Base-by-base conservation (phyloP, 257 asterid species). In the Solanum sparsipilum region DNA sequence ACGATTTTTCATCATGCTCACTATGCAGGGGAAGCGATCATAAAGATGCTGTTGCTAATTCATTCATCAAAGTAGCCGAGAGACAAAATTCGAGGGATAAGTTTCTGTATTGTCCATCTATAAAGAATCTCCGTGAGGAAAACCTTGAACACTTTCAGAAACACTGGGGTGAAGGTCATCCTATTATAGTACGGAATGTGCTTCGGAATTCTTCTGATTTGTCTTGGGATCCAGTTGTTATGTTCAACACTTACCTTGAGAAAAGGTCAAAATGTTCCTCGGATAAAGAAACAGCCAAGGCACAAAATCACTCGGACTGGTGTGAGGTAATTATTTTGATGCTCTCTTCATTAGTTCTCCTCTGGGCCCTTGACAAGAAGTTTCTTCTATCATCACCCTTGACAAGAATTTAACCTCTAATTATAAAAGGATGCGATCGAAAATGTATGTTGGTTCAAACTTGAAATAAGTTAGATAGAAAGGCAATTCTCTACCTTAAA, bases 151-250 rank as follows among this genome's bases (percentile, higher is more conserved):
- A 96, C 91, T 97, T 97, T 91, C 98, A 94, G 95, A 93, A 92
- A 81, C 99, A 96, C 92, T 97, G 99, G 99, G 89, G 92, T 86
- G 93, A 90, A 90, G 98, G 98, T 86, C 98, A 96, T 78, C 99
- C 99, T 88, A 94, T 97, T 87, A 92, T 97, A 65, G 98, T 95
- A 34, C 93, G 95, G 83, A 92, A 94, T 90, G 94, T 95, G 88
- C 92, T 96, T 71, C 92, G 82, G 88, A 87, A 91, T 67, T 87
- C 91, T 65, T 86, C 94, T 21, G 89, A 85, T 88, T 90, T 93
- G 91, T 90, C 93, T 84, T 97, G 99, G 99, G 99, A 97, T 88
- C 99, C 99, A 25, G 88, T 95, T 89, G 79, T 85, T 78, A 93
- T 97, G 98, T 94, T 97, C 89, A 90, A 94, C 86, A 89, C 92